These are phyloP conservation scores for Xylaria sp. DNA, from an alignment of 2,329 filamentous ascomycete species.

Conservation along the genomic window DNA sequence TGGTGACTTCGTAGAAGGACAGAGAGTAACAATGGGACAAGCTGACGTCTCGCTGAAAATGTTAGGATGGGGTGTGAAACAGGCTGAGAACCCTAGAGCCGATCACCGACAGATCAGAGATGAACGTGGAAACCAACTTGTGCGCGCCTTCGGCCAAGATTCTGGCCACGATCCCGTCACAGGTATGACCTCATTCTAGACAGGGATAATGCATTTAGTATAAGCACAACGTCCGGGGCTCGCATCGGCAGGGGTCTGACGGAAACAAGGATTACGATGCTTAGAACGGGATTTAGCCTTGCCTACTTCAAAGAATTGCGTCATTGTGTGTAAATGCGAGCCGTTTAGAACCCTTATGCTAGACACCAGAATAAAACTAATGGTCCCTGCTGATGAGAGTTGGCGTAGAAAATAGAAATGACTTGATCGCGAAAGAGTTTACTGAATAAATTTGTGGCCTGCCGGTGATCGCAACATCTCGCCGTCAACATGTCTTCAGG, in stretches of 20 bases:
- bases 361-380: slow-evolving; percentile 43
- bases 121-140: slow-evolving; percentile 17
- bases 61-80: slow-evolving; percentile 36
- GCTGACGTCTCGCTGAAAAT: slow-evolving; percentile 17
- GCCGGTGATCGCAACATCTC: not conserved
- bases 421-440: slow-evolving; percentile 2
- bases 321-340: slow-evolving; percentile 24
- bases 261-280: slow-evolving; percentile 22
- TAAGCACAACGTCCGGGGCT: slow-evolving; percentile 22
- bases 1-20: slow-evolving; percentile 32
- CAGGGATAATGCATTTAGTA: slow-evolving; percentile 23
- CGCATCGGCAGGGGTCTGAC: slow-evolving; percentile 13
- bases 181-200: slow-evolving; percentile 36
- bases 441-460: not conserved
- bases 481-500: slow-evolving; percentile 28
- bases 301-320: slow-evolving; percentile 23
- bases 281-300: slow-evolving; percentile 8
- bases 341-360: slow-evolving; percentile 9
- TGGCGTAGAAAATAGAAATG: slow-evolving; percentile 6
- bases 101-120: slow-evolving; percentile 21
- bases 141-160: slow-evolving; percentile 28
- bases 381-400: slow-evolving; percentile 8
- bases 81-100: slow-evolving; percentile 38
- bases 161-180: slow-evolving; percentile 12
- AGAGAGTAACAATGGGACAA: slow-evolving; percentile 24